Evolutionary conservation across 352 stramenopile species (phyloP), one percentile per base, ranked within the genome.

Genomic region (Pythium myriotylum): DNA sequence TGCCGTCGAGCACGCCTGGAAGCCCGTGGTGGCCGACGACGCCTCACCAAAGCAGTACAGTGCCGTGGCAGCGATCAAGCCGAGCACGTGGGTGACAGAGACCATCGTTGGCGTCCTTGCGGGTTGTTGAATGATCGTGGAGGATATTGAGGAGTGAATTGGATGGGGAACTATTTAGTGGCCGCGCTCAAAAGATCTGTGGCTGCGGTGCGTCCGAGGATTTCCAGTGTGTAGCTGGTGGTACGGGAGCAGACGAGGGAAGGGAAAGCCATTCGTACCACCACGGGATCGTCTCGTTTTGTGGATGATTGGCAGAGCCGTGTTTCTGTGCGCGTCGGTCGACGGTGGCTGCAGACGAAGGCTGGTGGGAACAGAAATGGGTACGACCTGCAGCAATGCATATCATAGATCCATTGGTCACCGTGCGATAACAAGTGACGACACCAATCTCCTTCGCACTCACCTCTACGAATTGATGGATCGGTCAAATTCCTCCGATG

Each of bases 1-100:
- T 23, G 69, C 65, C 3, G 61, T 65, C 19, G 63, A 17, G 22
- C 68, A 75, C 7, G 35, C 43, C 16, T 43, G n/a, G 52, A 74
- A 74, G 10, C 37, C 53, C 35, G 59, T 48, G 23, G 27, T 5
- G 4, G 39, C 32, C 24, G 50, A n/a, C 41, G n/a, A n/a, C n/a
- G n/a, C n/a, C n/a, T n/a, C n/a, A n/a, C n/a, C n/a, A n/a, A n/a
- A n/a, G n/a, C n/a, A n/a, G n/a, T n/a, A n/a, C n/a, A n/a, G n/a
- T n/a, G n/a, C n/a, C n/a, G n/a, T n/a, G n/a, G n/a, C n/a, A n/a
- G n/a, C n/a, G n/a, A n/a, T n/a, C n/a, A n/a, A n/a, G n/a, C 8
- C 33, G 33, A 40, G 33, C 33, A 14, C n/a, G n/a, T 40, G 8
- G 14, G 8, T 40, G 33, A 40, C 14, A 40, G 8, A 40, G 33